A percentile compares a stretch with the other conserved stretches of the same genome.
Conservation (phyloP, 2,329 filamentous ascomycete species). For the Cylindrodendrum hubeiense region DNA sequence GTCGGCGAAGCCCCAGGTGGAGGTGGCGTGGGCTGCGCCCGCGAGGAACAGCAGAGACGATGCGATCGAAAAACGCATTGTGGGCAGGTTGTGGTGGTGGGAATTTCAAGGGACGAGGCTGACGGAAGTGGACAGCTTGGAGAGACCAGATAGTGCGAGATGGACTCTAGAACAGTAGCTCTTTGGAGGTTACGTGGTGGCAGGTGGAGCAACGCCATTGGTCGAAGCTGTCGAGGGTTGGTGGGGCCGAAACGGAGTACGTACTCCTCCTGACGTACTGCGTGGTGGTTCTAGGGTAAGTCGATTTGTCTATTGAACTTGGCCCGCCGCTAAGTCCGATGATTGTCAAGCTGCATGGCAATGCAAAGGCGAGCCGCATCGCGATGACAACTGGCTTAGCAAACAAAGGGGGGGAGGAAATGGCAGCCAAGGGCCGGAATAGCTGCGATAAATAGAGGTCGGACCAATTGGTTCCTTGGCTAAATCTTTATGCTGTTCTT, state of each 20-base stretch:
- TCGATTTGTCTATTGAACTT: not conserved
- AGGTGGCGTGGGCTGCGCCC: conserved; percentile 64
- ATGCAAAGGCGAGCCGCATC: too few relatives aligned
- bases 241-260: conserved; percentile 27
- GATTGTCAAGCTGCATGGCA: too few relatives aligned
- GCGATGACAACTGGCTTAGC: too few relatives aligned
- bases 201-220: conserved; percentile 39
- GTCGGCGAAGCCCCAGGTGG: conserved; percentile 81
- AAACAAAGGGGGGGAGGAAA: too few relatives aligned
- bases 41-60: conserved; percentile 60
- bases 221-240: conserved; percentile 31
- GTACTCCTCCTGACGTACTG: not conserved
- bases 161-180: conserved; percentile 15
- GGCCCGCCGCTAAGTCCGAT: too few relatives aligned
- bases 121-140: conserved; percentile 49
- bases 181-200: conserved; percentile 47
- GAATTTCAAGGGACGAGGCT: conserved; percentile 35
- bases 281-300: conserved; percentile 2
- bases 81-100: conserved; percentile 37
- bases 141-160: conserved; percentile 33
- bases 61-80: conserved; percentile 54
- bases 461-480: too few relatives aligned
- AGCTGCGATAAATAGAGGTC: too few relatives aligned
- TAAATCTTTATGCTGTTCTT: too few relatives aligned
- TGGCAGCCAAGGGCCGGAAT: too few relatives aligned